These are phyloP conservation scores for Linaria vulgaris DNA, from an alignment of 257 asterid species.

Conservation along the genomic window DNA sequence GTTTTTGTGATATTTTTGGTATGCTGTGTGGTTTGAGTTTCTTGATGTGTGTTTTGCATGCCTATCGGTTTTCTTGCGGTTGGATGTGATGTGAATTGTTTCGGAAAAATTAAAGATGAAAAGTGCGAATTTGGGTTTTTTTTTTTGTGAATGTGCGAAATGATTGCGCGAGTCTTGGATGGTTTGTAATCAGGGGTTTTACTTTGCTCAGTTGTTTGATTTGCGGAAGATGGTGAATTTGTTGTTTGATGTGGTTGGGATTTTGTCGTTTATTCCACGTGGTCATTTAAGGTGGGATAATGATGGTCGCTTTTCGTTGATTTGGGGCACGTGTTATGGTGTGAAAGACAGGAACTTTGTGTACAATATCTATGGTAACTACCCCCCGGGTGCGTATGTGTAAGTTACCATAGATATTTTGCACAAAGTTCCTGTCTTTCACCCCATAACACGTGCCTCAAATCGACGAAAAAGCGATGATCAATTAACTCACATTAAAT, in stretches of 20 bases:
- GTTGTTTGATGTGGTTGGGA: neutral
- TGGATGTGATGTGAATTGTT: neutral
- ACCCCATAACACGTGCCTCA: too few species aligned
- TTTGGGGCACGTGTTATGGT: neutral
- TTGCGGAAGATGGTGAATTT: conserved; percentile 4
- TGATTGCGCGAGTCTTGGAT: neutral
- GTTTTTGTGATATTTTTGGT: conserved; percentile 6
- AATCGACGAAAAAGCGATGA: too few species aligned
- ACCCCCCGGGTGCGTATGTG: too few species aligned
- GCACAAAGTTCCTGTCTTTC: too few species aligned
- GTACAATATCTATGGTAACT: too few species aligned
- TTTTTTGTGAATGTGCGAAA: neutral
- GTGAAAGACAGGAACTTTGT: neutral
- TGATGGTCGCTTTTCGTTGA: neutral
- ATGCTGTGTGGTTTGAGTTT: neutral
- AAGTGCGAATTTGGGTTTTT: neutral
- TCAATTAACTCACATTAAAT: too few species aligned
- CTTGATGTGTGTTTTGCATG: neutral
- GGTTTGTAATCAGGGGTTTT: neutral
- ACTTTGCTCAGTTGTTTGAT: neutral
- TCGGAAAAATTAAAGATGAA: neutral
- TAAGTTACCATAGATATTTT: too few species aligned
- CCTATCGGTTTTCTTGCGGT: too few species aligned
- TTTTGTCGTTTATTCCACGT: neutral
- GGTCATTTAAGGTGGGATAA: neutral